Evolutionary conservation across 257 asterid genomes (phyloP), one percentile per base, ranked within the genome.

Genomic region (Cinchona pubescens): DNA sequence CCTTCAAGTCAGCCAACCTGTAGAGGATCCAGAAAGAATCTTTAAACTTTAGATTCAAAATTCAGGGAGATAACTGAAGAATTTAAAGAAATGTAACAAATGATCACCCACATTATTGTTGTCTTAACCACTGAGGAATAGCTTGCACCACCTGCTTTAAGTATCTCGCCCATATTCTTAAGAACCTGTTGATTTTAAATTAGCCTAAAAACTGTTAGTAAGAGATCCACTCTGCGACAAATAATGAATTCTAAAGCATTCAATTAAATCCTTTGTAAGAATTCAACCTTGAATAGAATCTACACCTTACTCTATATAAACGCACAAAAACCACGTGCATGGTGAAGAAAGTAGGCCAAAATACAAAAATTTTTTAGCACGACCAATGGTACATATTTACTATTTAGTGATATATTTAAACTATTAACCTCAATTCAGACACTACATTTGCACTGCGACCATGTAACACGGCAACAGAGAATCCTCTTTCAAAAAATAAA

Each of bases 1-100:
- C 99, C 69, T 90, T 88, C 88, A 94, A 86, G 84, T 94, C 99
- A 87, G 99, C 99, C 90, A 94, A 83, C 93, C 99, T 94, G 88
- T 30, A 79, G 35, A 75, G 21, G 40, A 64, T 61, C 42, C 74
- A 79, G 53, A 72, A 43, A 27, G 35, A 42, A 27, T 30, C 51
- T 63, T 79, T 51, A 84, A 29, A 69, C 61, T 61, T 58, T 67
- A 48, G 34, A 75, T 40, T 56, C 46, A 61, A 70, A 64, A 74
- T 23, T 49, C 65, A 51, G 21, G 27, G 42, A 71, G 74, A 67
- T 62, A 56, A 25, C 23, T 65, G 46, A 15, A 61, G 53, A 71
- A 71, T n/a, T 42, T 19, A 38, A 35, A n/a, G 56, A 38, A 56
- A 56, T 69, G 15, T 51, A 42, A 64, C 15, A 59, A 83, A 48